A percentile compares a stretch with the other conserved stretches of the same genome.
Evolutionary conservation across 2,329 filamentous ascomycete genomes (phyloP).

Genomic region (Monosporascus cannonballus): DNA sequence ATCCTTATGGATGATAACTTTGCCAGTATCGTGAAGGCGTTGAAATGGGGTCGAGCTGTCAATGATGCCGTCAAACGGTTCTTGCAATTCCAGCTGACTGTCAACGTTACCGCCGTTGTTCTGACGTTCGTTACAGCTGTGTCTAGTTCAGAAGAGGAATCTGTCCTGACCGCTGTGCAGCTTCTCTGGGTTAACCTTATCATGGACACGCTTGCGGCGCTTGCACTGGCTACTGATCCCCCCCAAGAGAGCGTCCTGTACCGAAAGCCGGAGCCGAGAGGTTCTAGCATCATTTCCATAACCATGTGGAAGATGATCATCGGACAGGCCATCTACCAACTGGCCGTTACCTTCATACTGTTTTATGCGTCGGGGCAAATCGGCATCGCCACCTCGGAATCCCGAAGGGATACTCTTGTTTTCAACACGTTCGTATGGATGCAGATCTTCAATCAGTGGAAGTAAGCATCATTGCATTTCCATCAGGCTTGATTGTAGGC

Average conservation of each 20-base stretch:
- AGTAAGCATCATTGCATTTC: constrained; percentile 48
- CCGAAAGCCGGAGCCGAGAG: constrained; percentile 60
- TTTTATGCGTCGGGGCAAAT: constrained; percentile 66
- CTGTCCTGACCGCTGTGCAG: constrained; percentile 83
- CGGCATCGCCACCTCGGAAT: constrained; percentile 37
- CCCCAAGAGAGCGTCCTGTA: constrained; percentile 75
- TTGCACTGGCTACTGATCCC: constrained; percentile 86
- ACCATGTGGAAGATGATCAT: constrained; percentile 99
- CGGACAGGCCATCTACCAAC: constrained; percentile 84
- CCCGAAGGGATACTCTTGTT: constrained; percentile 69
- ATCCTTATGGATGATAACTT: constrained; percentile 89
- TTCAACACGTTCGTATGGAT: constrained; percentile 99
- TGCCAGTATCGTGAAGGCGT: constrained; percentile 75
- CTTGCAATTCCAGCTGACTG: constrained; percentile 71
- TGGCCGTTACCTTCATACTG: constrained; percentile 71
- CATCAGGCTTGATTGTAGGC: constrained; percentile 7
- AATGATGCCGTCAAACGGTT: constrained; percentile 75
- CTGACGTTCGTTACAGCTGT: constrained; percentile 86
- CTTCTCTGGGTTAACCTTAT: constrained; percentile 95
- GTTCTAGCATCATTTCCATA: constrained; percentile 63
- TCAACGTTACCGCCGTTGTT: constrained; percentile 86
- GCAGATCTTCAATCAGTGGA: constrained; percentile 98
- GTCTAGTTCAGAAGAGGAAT: constrained; percentile 58
- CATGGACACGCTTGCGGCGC: constrained; percentile 91
- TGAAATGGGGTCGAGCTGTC: constrained; percentile 74